Conservation (phyloP, 495 filamentous ascomycete species). For the Penicillium salamii region DNA sequence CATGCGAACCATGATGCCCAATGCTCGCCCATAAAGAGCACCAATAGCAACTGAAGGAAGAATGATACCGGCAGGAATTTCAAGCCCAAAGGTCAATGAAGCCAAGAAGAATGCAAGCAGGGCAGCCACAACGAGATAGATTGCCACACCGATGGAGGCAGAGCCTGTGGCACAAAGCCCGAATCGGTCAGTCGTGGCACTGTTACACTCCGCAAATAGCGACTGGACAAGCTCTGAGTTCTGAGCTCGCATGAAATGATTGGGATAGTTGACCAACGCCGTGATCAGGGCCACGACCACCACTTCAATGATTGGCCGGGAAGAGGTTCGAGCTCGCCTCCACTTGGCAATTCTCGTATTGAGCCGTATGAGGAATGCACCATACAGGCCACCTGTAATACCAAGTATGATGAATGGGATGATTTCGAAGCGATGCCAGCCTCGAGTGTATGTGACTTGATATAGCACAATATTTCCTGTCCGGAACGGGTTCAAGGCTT, state of each 20-base stretch:
- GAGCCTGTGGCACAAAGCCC: slow-evolving; percentile 80
- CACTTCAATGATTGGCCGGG: slow-evolving; percentile 74
- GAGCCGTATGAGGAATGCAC: slow-evolving; percentile 88
- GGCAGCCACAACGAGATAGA: slow-evolving; percentile 75
- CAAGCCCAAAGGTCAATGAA: slow-evolving; percentile 89
- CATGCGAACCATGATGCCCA: slow-evolving; percentile 85
- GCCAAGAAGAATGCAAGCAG: slow-evolving; percentile 82
- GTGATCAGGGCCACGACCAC: slow-evolving; percentile 70
- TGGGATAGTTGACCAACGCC: slow-evolving; percentile 89
- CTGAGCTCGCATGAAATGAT: slow-evolving; percentile 90
- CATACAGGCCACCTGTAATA: slow-evolving; percentile 87
- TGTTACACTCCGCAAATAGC: slow-evolving; percentile 86
- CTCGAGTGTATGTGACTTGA: slow-evolving; percentile 88
- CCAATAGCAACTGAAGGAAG: slow-evolving; percentile 97
- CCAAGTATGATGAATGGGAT: slow-evolving; percentile 86
- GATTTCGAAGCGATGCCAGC: slow-evolving; percentile 95
- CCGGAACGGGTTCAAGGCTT: slow-evolving; percentile 90
- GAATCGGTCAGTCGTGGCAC: slow-evolving; percentile 74
- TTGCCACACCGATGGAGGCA: slow-evolving; percentile 67
- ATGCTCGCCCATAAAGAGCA: slow-evolving; percentile 84
- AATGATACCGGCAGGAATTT: slow-evolving; percentile 94
- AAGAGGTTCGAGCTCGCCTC: slow-evolving; percentile 58
- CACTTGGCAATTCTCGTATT: slow-evolving; percentile 86
- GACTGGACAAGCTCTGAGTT: slow-evolving; percentile 88
- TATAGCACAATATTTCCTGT: slow-evolving; percentile 96